phyloP scores from a whole-genome alignment of 768 basidiomycete species.

The Megacollybia marginata region DNA sequence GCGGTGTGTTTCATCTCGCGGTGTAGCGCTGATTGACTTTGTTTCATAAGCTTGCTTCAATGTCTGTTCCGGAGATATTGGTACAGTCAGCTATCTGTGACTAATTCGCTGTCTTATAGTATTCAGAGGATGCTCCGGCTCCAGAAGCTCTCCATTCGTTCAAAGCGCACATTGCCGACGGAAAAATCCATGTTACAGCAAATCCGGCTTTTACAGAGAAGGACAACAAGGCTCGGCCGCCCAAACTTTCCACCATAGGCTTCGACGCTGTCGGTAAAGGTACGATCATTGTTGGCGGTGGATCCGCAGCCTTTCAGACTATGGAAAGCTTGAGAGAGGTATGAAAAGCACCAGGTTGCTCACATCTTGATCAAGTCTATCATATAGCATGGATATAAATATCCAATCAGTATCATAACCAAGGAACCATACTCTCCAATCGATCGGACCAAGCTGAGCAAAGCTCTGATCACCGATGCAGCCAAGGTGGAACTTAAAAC shows the following conservation, averaged over 20 bases:
- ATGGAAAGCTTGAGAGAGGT: conserved; percentile 82
- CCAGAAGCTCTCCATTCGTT: conserved; percentile 75
- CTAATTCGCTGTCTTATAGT: conserved; percentile 7
- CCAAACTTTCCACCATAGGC: conserved; percentile 43
- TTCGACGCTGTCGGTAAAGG: conserved; percentile 47
- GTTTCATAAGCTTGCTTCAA: conserved; percentile 71
- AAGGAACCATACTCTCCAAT: conserved; percentile 77
- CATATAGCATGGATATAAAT: conserved; percentile 63
- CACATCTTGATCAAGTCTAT: background rate
- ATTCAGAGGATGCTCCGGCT: conserved; percentile 81
- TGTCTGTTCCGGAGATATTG: conserved; percentile 76
- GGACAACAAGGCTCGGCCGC: conserved; percentile 34
- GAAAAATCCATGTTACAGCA: conserved; percentile 77
- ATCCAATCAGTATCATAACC: conserved; percentile 73
- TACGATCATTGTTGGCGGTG: conserved; percentile 83
- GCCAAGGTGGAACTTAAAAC: conserved; percentile 71
- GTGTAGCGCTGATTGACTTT: background rate
- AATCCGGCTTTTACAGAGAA: conserved; percentile 53
- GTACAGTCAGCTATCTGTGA: conserved; percentile 11
- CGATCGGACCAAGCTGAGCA: conserved; percentile 87
- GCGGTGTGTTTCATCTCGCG: conserved; percentile 62
- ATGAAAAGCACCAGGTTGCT: conserved; percentile 6
- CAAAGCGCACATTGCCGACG: conserved; percentile 55
- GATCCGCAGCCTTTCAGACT: conserved; percentile 68
- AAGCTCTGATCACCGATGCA: conserved; percentile 71